Evolutionary conservation across 257 asterid species (phyloP), one percentile per base, ranked within the genome.

Genomic region (Solanum piurae): DNA sequence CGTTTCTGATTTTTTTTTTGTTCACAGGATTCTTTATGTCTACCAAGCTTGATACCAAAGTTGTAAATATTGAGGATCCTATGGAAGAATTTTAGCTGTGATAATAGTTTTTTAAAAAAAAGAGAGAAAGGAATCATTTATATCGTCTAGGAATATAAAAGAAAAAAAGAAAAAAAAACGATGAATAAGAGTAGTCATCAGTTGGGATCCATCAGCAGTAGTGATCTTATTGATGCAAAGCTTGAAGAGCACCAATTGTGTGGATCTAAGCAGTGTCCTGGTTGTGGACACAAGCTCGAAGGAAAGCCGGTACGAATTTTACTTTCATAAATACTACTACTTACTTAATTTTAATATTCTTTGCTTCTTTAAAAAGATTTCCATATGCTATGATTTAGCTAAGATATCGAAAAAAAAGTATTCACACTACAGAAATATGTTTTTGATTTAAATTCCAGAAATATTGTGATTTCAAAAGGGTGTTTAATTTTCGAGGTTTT

Each of bases 181-280:
- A 94, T 93, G 98, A 95, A 90, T 87, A 93, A 93, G 92, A 92
- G 91, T 89, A 89, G 84, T 85, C 84, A 38, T 87, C 96, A 93
- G 91, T 76, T 92, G 90, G 96, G 97, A 87, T 94, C 94, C 64
- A 93, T 93, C 64, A 94, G 94, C 89, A 93, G 98, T 71, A 92
- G 94, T 89, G 98, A 96, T 93, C 99, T 96, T 89, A 97, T 97
- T 83, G 99, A 95, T 91, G 95, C 98, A 1, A 97, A 97, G 94
- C 96, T 97, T 80, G 99, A 97, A 66, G 99, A 95, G 92, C 98
- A 95, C 92, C 99, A 95, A 88, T 87, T 96, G 71, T 94, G 98
- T 86, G 99, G 98, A 95, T 92, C 98, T 92, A 96, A 95, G 85
- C 98, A 94, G 86, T 97, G 99, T 85, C 99, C 99, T 20, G 95